These are phyloP conservation scores for Cubamyces lactineus DNA, from an alignment of 768 basidiomycete species.

Conservation along the genomic window DNA sequence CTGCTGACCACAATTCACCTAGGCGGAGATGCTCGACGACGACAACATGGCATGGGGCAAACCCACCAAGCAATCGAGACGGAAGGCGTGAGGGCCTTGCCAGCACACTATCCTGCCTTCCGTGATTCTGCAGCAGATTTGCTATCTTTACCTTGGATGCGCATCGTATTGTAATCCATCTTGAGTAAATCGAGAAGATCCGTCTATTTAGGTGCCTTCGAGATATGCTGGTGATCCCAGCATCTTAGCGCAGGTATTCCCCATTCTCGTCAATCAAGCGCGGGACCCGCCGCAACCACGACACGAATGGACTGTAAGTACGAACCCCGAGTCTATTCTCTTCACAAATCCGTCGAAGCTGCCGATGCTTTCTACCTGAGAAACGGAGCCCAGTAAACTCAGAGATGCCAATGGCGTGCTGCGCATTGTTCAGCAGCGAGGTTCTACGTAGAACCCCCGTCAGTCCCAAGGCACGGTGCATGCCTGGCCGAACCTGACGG, in stretches of 20 bases:
- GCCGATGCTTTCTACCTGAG: not conserved
- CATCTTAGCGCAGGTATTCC: too few species aligned
- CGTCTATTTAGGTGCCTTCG: too few species aligned
- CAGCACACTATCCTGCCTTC: not conserved
- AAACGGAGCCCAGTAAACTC: not conserved
- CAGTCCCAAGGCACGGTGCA: not conserved
- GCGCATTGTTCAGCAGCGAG: constrained; percentile 9
- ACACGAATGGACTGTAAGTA: too few species aligned
- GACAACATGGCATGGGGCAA: constrained; percentile 38
- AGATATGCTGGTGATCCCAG: too few species aligned
- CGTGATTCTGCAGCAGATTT: not conserved
- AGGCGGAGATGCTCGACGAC: constrained; percentile 38
- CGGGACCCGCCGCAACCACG: too few species aligned
- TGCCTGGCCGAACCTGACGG: constrained; percentile 2
- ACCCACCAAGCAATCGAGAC: constrained; percentile 22
- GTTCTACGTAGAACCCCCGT: not conserved
- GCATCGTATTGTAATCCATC: too few species aligned
- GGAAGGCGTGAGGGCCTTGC: not conserved
- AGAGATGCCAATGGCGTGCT: constrained; percentile 8
- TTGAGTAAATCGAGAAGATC: too few species aligned
- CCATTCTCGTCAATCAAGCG: too few species aligned
- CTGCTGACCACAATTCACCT: not conserved
- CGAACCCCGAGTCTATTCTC: too few species aligned
- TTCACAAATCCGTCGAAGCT: too few species aligned
- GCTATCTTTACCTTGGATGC: not conserved